phyloP scores from a whole-genome alignment of 1,284 basidiomycete genomes.

The Tilletia caries region DNA sequence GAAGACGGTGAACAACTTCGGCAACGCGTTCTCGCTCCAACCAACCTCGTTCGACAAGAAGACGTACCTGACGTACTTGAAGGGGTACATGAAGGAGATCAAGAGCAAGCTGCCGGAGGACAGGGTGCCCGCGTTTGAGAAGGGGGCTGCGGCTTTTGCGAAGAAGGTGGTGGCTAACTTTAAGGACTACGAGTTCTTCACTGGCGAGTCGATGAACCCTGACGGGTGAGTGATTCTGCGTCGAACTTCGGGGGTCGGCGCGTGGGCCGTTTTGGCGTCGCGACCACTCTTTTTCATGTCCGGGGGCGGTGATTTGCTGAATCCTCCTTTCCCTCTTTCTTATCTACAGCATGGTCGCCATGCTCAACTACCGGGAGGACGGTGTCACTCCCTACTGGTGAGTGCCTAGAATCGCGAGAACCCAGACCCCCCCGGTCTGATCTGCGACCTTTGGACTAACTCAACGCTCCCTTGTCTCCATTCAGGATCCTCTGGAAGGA shows the following conservation, averaged over 20 bases:
- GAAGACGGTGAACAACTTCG: slow-evolving; percentile 78
- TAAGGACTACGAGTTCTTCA: slow-evolving; percentile 85
- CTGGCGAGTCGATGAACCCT: slow-evolving; percentile 65
- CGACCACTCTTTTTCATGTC: too few relatives aligned
- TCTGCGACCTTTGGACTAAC: neutral
- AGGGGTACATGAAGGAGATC: slow-evolving; percentile 79
- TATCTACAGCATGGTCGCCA: slow-evolving; percentile 58
- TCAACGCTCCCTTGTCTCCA: neutral
- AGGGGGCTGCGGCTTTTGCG: slow-evolving; percentile 63
- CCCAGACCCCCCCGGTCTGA: slow-evolving; percentile 71
- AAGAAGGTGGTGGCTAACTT: slow-evolving; percentile 80
- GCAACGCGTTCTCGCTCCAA: slow-evolving; percentile 87
- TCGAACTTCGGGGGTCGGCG: too few relatives aligned
- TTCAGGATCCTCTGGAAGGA: slow-evolving; percentile 51
- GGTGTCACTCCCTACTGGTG: slow-evolving; percentile 65
- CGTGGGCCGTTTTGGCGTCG: too few relatives aligned
- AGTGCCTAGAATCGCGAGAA: slow-evolving; percentile 42
- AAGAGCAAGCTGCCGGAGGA: slow-evolving; percentile 62
- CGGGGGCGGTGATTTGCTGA: too few relatives aligned
- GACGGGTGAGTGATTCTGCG: slow-evolving; percentile 50
- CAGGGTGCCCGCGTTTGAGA: slow-evolving; percentile 76
- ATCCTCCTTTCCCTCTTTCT: neutral
- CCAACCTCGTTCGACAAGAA: slow-evolving; percentile 88
- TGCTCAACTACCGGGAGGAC: slow-evolving; percentile 60
- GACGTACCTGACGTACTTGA: slow-evolving; percentile 77